Conservation (phyloP, 768 basidiomycete species). For the Piloderma croceum region DNA sequence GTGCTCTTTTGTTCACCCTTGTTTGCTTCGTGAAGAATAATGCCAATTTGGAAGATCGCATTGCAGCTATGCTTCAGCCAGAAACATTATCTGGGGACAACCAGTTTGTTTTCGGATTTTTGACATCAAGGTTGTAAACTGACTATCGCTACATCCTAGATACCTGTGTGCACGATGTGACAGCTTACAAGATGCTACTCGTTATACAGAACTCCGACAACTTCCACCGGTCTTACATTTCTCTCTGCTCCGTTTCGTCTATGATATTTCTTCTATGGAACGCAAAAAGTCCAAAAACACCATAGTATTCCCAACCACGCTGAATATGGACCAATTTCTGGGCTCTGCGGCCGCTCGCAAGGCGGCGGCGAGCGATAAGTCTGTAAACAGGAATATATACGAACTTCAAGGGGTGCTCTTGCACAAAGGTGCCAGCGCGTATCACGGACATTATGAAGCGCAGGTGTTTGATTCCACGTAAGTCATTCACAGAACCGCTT, state of each 20-base stretch:
- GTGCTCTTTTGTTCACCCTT: no score
- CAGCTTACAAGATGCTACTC: slow-evolving; percentile 68
- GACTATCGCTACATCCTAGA: slow-evolving; percentile 31
- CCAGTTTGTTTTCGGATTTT: slow-evolving; percentile 40
- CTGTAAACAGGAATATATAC: slow-evolving; percentile 43
- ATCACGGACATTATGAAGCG: slow-evolving; percentile 86
- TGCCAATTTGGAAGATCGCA: slow-evolving; percentile 66
- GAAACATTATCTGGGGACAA: slow-evolving; percentile 83
- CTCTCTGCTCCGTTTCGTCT: slow-evolving; percentile 90
- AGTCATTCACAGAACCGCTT: slow-evolving; percentile 1
- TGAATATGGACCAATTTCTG: slow-evolving; percentile 72
- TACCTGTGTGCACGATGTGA: slow-evolving; percentile 79
- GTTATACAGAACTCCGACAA: slow-evolving; percentile 61
- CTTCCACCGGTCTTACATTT: slow-evolving; percentile 90
- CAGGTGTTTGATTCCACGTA: slow-evolving; percentile 73
- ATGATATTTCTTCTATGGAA: slow-evolving; percentile 69
- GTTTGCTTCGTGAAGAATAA: slow-evolving; percentile 60
- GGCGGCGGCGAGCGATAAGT: slow-evolving; percentile 11
- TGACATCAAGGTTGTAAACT: background rate
- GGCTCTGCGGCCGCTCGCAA: slow-evolving; percentile 22
- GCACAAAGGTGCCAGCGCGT: slow-evolving; percentile 90
- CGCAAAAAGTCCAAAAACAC: slow-evolving; percentile 83
- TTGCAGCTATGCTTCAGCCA: slow-evolving; percentile 56
- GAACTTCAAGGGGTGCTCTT: slow-evolving; percentile 80
- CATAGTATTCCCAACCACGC: slow-evolving; percentile 66